These are phyloP conservation scores for Talaromyces wortmannii DNA, from an alignment of 495 filamentous ascomycete species.

Conservation along the genomic window DNA sequence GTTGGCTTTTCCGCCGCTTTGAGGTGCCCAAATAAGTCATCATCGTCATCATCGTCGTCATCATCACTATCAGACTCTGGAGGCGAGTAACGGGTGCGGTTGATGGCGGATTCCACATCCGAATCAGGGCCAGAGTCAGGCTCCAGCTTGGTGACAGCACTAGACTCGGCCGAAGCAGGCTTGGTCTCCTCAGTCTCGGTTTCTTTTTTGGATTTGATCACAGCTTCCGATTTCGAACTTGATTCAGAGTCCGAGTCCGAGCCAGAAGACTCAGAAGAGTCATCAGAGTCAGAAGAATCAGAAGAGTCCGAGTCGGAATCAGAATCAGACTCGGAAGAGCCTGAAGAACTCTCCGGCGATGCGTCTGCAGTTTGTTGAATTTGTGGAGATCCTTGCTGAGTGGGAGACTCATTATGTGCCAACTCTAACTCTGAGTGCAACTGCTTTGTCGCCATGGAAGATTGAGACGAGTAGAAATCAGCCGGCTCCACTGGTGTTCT, in stretches of 20 bases:
- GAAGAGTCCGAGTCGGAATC: neutral
- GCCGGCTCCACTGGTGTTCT: neutral
- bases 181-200: too few species aligned
- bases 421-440: neutral
- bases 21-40: neutral
- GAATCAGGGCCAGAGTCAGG: neutral
- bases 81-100: neutral
- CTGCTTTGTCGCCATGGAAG: neutral
- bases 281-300: neutral
- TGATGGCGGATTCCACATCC: neutral
- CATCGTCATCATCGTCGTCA: neutral
- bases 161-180: too few species aligned
- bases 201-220: too few species aligned
- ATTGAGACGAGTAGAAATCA: neutral
- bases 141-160: neutral
- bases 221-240: neutral
- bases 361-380: too few species aligned
- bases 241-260: neutral
- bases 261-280: neutral
- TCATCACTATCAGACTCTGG: neutral
- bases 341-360: too few species aligned
- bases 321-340: neutral
- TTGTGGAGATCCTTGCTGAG: neutral
- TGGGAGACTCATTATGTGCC: neutral
- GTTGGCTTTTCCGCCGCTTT: neutral